Evolutionary conservation across 1,139 yeast species (phyloP).

Genomic region (Suhomyces choctaworum): DNA sequence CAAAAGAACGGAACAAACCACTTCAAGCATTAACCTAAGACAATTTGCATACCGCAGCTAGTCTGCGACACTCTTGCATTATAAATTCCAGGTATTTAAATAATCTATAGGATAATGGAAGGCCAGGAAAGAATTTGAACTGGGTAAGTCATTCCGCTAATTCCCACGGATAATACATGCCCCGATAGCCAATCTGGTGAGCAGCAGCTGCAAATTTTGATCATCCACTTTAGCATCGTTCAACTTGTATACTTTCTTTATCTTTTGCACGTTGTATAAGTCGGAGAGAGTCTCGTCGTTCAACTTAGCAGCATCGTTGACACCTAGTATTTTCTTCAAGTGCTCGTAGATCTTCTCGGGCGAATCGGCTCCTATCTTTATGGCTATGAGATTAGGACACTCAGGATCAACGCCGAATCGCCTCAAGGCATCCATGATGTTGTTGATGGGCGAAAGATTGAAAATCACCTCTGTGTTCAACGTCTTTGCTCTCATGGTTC

Average conservation of each 20-base stretch:
- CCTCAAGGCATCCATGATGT: conserved; percentile 45
- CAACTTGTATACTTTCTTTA: conserved; percentile 42
- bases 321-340: conserved; percentile 20
- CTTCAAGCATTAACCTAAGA: conserved; percentile 11
- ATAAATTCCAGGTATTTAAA: too few relatives aligned
- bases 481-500: conserved; percentile 39
- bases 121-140: too few relatives aligned
- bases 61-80: too few relatives aligned
- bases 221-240: conserved; percentile 30
- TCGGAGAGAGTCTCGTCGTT: conserved; percentile 27
- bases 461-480: conserved; percentile 45
- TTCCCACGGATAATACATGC: conserved; percentile 41
- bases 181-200: conserved; percentile 40
- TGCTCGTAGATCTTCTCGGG: conserved; percentile 11
- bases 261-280: conserved; percentile 30
- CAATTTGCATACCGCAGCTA: conserved; percentile 25
- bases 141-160: too few relatives aligned
- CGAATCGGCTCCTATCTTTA: conserved; percentile 27
- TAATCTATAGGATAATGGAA: too few relatives aligned
- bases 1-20: conserved; percentile 4
- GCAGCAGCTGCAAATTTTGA: conserved; percentile 23
- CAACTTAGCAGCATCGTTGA: conserved; percentile 16
- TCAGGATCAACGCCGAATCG: conserved; percentile 42
- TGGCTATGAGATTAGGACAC: conserved; percentile 29
- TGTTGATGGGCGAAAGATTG: conserved; percentile 45